These are phyloP conservation scores for Pichia inconspicua DNA, from an alignment of 1,139 yeast genomes.

Conservation along the genomic window DNA sequence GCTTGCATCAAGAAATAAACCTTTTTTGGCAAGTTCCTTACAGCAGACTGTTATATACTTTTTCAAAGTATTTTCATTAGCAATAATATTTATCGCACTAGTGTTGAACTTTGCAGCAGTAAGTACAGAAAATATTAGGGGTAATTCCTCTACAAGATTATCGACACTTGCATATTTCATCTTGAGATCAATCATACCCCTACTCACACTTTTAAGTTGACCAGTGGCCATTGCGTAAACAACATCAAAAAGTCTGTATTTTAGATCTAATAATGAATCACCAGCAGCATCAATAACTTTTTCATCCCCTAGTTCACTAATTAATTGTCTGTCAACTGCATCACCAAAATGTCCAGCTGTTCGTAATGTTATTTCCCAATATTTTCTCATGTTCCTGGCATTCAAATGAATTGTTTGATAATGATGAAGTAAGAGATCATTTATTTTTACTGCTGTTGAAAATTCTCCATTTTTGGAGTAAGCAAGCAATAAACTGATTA, in stretches of 20 bases:
- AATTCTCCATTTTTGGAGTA: slow-evolving; percentile 23
- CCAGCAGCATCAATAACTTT: slow-evolving; percentile 4
- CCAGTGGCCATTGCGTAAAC: slow-evolving; percentile 14
- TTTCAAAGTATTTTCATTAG: slow-evolving; percentile 17
- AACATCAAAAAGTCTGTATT: slow-evolving; percentile 12
- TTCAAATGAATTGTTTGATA: slow-evolving; percentile 17
- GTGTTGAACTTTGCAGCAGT: slow-evolving; percentile 10
- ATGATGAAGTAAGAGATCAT: slow-evolving; percentile 19
- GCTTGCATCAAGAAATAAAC: slow-evolving; percentile 23
- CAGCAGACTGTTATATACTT: slow-evolving; percentile 22
- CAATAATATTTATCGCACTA: slow-evolving; percentile 14
- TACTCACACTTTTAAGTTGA: slow-evolving; percentile 14
- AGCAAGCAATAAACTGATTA: slow-evolving; percentile 22
- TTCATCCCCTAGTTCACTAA: slow-evolving; percentile 13
- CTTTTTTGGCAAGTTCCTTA: slow-evolving; percentile 18
- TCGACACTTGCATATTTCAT: slow-evolving; percentile 19
- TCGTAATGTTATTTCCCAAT: slow-evolving; percentile 21
- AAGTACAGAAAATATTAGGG: slow-evolving; percentile 13
- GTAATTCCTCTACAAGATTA: slow-evolving; percentile 19
- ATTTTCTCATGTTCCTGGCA: slow-evolving; percentile 15
- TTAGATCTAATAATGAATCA: slow-evolving; percentile 3
- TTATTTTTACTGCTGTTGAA: slow-evolving; percentile 19
- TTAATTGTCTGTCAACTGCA: slow-evolving; percentile 19
- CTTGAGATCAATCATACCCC: slow-evolving; percentile 17
- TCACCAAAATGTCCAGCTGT: slow-evolving; percentile 19